Conservation (phyloP, 1,284 basidiomycete genomes). For the Anthracocystis setariae region DNA sequence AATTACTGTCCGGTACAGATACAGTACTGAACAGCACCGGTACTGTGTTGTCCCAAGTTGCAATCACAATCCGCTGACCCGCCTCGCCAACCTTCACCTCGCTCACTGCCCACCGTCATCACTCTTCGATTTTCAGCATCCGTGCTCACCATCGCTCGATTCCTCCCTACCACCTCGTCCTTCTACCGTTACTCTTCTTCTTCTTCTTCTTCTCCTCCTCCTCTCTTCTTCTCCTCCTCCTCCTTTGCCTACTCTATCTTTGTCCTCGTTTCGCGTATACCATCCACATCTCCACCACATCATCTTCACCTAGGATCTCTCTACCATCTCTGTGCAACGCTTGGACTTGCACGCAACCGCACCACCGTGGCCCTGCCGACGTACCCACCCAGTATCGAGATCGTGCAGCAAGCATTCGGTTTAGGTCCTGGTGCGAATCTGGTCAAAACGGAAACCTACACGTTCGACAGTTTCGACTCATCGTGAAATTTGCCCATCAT, state of each 20-base stretch:
- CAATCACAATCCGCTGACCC: background rate
- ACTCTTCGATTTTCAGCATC: background rate
- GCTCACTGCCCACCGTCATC: constrained; percentile 6
- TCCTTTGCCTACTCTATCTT: background rate
- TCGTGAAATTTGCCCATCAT: constrained; percentile 26
- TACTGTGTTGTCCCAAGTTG: background rate
- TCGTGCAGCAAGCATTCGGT: background rate
- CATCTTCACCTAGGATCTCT: background rate
- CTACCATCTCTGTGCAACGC: constrained; percentile 6
- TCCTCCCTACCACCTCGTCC: background rate
- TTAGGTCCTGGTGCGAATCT: background rate
- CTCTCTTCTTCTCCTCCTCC: background rate
- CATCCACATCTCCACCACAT: too few species aligned
- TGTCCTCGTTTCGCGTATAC: too few species aligned
- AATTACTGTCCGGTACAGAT: too few species aligned
- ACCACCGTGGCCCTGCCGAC: background rate
- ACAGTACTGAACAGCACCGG: too few species aligned
- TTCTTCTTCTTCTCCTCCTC: background rate
- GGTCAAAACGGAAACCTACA: background rate
- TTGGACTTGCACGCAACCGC: background rate
- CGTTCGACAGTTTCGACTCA: background rate
- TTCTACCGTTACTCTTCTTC: too few species aligned
- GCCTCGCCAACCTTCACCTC: background rate
- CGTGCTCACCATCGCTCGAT: constrained; percentile 14
- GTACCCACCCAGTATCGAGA: constrained; percentile 4